phyloP scores from a whole-genome alignment of 768 basidiomycete species.

The Podaxis sp. region DNA sequence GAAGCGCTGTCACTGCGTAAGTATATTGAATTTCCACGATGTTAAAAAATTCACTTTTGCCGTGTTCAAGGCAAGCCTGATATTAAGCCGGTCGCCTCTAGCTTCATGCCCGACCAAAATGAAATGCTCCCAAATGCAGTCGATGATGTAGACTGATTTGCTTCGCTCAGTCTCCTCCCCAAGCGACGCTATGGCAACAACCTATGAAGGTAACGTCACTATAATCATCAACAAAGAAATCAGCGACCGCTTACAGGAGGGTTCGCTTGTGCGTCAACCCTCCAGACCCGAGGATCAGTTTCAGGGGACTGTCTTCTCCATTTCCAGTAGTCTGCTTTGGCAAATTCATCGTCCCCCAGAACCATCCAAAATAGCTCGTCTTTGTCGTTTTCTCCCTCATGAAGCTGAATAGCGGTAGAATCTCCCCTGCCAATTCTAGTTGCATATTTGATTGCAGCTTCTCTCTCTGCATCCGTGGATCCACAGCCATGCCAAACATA shows the following conservation, averaged over 20 bases:
- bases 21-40: neutral
- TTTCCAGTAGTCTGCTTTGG: slow-evolving; percentile 80
- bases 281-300: slow-evolving; percentile 58
- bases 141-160: slow-evolving; percentile 59
- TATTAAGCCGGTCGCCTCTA: slow-evolving; percentile 56
- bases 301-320: slow-evolving; percentile 52
- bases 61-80: slow-evolving; percentile 56
- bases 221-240: neutral
- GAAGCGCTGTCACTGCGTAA: slow-evolving; percentile 41
- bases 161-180: slow-evolving; percentile 35
- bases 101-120: slow-evolving; percentile 68
- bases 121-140: slow-evolving; percentile 81
- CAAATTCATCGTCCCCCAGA: slow-evolving; percentile 72
- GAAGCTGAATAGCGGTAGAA: slow-evolving; percentile 46
- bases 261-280: slow-evolving; percentile 40
- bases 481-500: slow-evolving; percentile 86
- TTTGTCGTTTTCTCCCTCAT: slow-evolving; percentile 60
- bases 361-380: slow-evolving; percentile 90
- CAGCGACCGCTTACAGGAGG: slow-evolving; percentile 35
- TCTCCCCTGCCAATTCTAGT: slow-evolving; percentile 37
- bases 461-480: slow-evolving; percentile 54
- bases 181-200: slow-evolving; percentile 43
- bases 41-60: slow-evolving; percentile 45
- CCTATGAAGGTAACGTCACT: slow-evolving; percentile 32
- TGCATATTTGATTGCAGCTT: slow-evolving; percentile 64